These are phyloP conservation scores for Saturnispora diversa DNA, from an alignment of 805 yeast species.

Conservation along the genomic window DNA sequence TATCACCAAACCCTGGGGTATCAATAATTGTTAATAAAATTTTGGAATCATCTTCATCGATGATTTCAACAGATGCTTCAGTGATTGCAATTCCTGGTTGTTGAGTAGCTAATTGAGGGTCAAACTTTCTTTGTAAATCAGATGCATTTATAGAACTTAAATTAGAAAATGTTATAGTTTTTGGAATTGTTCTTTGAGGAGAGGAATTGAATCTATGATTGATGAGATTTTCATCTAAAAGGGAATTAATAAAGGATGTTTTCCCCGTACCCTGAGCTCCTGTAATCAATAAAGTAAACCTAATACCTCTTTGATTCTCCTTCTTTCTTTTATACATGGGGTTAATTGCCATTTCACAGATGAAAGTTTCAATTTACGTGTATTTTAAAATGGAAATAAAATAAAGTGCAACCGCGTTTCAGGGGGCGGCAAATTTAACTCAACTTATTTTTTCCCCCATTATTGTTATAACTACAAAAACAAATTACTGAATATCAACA, in stretches of 20 bases:
- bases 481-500: too few relatives aligned
- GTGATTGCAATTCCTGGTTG: constrained; percentile 76
- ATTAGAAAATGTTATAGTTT: constrained; percentile 52
- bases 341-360: not conserved
- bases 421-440: too few relatives aligned
- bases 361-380: too few relatives aligned
- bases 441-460: too few relatives aligned
- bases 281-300: constrained; percentile 63
- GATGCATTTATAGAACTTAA: constrained; percentile 51
- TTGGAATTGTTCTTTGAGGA: constrained; percentile 29
- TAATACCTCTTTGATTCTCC: constrained; percentile 65
- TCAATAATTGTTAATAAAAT: constrained; percentile 48
- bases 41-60: constrained; percentile 53
- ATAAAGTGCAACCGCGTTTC: too few relatives aligned
- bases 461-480: too few relatives aligned
- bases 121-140: constrained; percentile 51
- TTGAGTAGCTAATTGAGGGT: constrained; percentile 48
- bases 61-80: constrained; percentile 51
- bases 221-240: constrained; percentile 54
- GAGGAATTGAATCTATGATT: constrained; percentile 49
- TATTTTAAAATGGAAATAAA: too few relatives aligned
- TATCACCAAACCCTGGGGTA: constrained; percentile 57
- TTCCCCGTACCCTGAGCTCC: constrained; percentile 76
- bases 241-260: constrained; percentile 63
- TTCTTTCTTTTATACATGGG: constrained; percentile 41